Evolutionary conservation across 1,139 yeast species (phyloP).

Genomic region (Yamadazyma conglobata): DNA sequence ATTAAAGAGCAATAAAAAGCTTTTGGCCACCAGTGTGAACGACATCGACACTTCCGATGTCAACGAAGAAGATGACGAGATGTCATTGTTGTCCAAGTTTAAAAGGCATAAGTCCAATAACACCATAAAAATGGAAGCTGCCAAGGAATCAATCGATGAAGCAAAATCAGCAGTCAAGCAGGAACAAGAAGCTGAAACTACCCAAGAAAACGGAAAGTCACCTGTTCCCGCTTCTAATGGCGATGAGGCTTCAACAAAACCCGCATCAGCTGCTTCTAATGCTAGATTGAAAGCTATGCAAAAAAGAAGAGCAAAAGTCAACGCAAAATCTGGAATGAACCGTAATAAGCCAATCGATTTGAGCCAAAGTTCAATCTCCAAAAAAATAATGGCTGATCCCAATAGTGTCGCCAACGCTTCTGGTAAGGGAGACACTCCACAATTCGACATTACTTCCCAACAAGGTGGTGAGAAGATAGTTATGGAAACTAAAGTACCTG

Average conservation of each 20-base stretch:
- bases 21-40: slow-evolving; percentile 67
- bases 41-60: slow-evolving; percentile 23
- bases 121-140: slow-evolving; percentile 14
- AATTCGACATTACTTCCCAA: slow-evolving; percentile 69
- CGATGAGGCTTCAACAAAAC: slow-evolving; percentile 14
- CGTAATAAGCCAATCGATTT: slow-evolving; percentile 65
- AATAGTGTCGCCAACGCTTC: slow-evolving; percentile 14
- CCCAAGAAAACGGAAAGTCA: slow-evolving; percentile 3
- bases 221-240: no score
- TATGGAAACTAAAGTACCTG: slow-evolving; percentile 72
- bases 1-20: slow-evolving; percentile 63
- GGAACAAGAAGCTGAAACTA: slow-evolving; percentile 13
- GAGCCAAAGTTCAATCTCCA: slow-evolving; percentile 72
- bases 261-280: slow-evolving; percentile 38
- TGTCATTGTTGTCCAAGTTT: slow-evolving; percentile 28
- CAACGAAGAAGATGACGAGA: slow-evolving; percentile 19
- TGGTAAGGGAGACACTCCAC: slow-evolving; percentile 17
- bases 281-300: slow-evolving; percentile 95
- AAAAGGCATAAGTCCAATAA: slow-evolving; percentile 35
- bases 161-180: slow-evolving; percentile 9
- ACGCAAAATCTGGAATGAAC: slow-evolving; percentile 58
- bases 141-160: slow-evolving; percentile 6
- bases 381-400: slow-evolving; percentile 46
- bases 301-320: slow-evolving; percentile 81
- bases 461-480: slow-evolving; percentile 79